Percentiles rank a stretch among this genome's conserved stretches.
These are phyloP conservation scores for Apostasia shenzhenica DNA, from an alignment of 106 monocot species.

Conservation along the genomic window DNA sequence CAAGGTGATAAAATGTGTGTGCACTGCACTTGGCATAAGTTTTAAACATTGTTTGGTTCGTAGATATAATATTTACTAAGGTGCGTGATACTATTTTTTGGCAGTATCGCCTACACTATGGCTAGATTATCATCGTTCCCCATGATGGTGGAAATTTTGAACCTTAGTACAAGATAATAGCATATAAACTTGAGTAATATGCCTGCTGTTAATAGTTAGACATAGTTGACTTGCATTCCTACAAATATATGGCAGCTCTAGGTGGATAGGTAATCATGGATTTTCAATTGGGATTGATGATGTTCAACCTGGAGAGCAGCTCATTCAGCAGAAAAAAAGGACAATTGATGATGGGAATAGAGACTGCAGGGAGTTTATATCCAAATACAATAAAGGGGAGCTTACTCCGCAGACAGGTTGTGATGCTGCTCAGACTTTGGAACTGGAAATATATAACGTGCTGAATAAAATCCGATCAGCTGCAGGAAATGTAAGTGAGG, in stretches of 20 bases:
- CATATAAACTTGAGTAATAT: no score
- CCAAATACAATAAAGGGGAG: slow-evolving; percentile 40
- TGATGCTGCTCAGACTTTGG: slow-evolving; percentile 74
- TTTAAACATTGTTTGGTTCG: no score
- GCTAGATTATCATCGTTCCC: no score
- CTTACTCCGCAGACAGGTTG: slow-evolving; percentile 60
- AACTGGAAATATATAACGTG: slow-evolving; percentile 52
- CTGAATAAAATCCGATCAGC: slow-evolving; percentile 65
- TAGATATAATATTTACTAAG: no score
- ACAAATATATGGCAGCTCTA: slow-evolving; percentile 49
- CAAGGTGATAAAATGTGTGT: no score
- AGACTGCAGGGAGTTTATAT: slow-evolving; percentile 55
- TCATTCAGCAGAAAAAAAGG: slow-evolving; percentile 55
- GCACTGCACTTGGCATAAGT: no score
- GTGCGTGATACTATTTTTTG: no score
- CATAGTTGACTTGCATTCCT: no score
- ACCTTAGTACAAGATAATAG: no score
- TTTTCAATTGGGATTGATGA: slow-evolving; percentile 98
- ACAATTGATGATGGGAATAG: slow-evolving; percentile 66
- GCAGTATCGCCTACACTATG: no score
- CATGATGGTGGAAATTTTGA: no score
- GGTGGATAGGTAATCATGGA: slow-evolving; percentile 99
- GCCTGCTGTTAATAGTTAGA: no score
- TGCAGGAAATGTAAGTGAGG: slow-evolving; percentile 54
- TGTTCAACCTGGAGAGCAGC: slow-evolving; percentile 74